Base-by-base conservation (phyloP, 2,329 filamentous ascomycete species). In the Botrytis squamosa region DNA sequence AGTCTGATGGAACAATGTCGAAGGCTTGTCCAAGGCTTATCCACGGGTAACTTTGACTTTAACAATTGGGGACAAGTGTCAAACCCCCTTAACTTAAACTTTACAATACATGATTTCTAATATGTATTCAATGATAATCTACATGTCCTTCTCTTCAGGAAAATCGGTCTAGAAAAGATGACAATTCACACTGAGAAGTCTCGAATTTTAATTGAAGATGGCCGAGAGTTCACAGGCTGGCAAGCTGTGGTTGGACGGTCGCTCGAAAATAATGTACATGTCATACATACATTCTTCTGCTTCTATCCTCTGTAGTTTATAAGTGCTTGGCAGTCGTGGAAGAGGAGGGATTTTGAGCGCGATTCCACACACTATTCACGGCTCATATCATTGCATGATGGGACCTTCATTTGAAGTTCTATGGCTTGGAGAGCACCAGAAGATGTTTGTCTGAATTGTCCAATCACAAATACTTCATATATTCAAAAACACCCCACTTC, bases 401-500 rank as follows among this genome's bases (percentile, higher is more conserved):
- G 38, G 6, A 16, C 25, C 29, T 49, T 40, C 7, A 20, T 10
- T 29, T 55, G 65, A 12, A 40, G 25, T 9, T 12, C 16, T 3
- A 38, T 14, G 25, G 22, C 60, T 25, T 18, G n/a, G n/a, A 40
- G 46, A 42, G 33, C 3, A 33, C 33, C 33, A 33, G 33, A 0
- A 33, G 3, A 57, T 55, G 29, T 33, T 33, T 8, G 10, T 42
- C 18, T 18, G 29, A 1, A 42, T 22, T 16, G 1, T 40, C 6
- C 16, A 1, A 0, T 9, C 9, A 14, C 10, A 1, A 59, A 1
- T 2, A 36, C 3, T 3, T 8, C 2, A 33, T 55, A 57, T 44
- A 20, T 2, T 25, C 0, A 40, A 46, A 38, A 9, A 3, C 22
- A 29, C 65, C 33, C 33, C 16, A 22, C 36, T 2, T 1, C 0